A percentile compares a stretch with the other conserved stretches of the same genome.
These are phyloP conservation scores for Litchi chinensis DNA, from an alignment of 345 rosid species.

Conservation along the genomic window DNA sequence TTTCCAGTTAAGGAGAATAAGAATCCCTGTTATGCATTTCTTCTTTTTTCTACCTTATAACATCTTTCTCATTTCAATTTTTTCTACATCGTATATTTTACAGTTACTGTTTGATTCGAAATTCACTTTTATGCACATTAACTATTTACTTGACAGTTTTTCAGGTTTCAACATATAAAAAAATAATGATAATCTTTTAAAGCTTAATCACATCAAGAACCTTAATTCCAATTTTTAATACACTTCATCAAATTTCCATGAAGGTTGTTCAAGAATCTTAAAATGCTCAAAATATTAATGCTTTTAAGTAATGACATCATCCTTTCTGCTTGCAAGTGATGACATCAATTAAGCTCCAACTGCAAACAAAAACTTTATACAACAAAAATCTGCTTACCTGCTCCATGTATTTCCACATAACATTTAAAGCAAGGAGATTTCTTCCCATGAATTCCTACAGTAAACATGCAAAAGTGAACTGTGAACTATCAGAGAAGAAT, in stretches of 20 bases:
- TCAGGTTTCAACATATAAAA: background rate
- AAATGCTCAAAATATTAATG: background rate
- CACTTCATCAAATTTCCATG: background rate
- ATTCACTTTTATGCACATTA: background rate
- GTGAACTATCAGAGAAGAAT: constrained; percentile 2
- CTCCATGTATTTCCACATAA: constrained; percentile 98
- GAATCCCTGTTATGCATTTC: background rate
- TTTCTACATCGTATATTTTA: background rate
- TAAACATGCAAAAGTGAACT: constrained; percentile 14
- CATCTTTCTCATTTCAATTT: background rate
- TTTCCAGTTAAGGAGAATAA: background rate
- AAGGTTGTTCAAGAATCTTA: background rate
- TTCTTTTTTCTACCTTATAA: background rate
- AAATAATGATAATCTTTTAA: background rate
- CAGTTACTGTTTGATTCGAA: background rate
- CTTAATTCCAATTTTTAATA: background rate
- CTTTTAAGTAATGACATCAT: background rate
- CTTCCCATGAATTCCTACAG: constrained; percentile 96
- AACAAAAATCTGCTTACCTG: constrained; percentile 51
- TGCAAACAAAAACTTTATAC: background rate
- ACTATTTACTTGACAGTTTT: background rate
- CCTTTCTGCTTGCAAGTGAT: background rate
- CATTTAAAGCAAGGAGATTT: constrained; percentile 92
- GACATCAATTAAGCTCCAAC: background rate
- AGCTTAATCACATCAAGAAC: background rate